Evolutionary conservation across 2,329 filamentous ascomycete species (phyloP), one percentile per base, ranked within the genome.

Genomic region (Tetracladium maxilliforme): DNA sequence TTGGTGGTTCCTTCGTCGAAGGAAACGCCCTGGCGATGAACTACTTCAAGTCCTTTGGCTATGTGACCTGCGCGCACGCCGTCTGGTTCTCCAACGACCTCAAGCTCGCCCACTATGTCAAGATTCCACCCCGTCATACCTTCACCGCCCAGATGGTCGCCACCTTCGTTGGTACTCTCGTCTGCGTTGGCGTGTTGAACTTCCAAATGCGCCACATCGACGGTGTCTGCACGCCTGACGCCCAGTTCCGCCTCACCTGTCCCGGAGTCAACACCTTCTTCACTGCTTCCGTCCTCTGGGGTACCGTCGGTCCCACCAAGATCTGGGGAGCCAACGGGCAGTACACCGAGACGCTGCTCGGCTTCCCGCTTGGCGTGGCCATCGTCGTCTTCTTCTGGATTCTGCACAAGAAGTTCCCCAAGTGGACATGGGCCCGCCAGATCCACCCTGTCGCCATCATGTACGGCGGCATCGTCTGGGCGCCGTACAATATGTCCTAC

Each of bases 251-350:
- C 6, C 40, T 65, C 35, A 59, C 54, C 4, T 68, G 64, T 37
- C 61, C 60, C 9, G 54, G 54, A 10, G 54, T 62, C 35, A 64
- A 62, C 39, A 63, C 59, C 4, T 66, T 67, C 42, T 70, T 67
- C 42, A 68, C 62, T 1, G 61, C 64, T 2, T 58, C 61, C 0
- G 54, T 68, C 1, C 47, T 68, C 4, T 68, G 63, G 61, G 64
- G 62, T 14, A 62, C 59, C 2, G 55, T 68, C 19, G 61, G 63
- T 0, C 60, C 61, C 0, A n/a, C 11, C 6, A 59, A 57, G 39
- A 52, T 66, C 16, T 69, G 61, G 32, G 61, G 62, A 4, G 43
- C 45, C 12, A 41, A 52, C 7, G 58, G 59, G 6, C 52, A 56
- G 28, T 68, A 68, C 42, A 55, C 49, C 4, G 44, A 52, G 24